These are phyloP conservation scores for Tetradesmus lagerheimii DNA, from an alignment of 139 green algal species.

Conservation along the genomic window DNA sequence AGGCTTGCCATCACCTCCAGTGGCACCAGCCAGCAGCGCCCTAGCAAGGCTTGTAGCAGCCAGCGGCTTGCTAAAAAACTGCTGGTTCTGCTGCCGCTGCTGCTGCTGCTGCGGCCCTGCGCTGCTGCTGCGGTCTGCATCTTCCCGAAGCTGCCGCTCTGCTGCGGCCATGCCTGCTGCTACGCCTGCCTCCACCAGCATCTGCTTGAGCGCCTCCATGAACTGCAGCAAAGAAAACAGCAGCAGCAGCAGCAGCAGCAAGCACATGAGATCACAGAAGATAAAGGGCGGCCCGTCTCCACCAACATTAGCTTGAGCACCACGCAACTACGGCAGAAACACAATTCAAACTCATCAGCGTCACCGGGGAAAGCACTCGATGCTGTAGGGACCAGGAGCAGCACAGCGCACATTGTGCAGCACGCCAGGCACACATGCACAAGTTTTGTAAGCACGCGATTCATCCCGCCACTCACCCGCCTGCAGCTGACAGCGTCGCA, in stretches of 20 bases:
- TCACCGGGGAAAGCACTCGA: too few species aligned
- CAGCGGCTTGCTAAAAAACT: not conserved
- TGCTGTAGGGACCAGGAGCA: too few species aligned
- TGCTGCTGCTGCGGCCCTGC: not conserved
- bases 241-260: not conserved
- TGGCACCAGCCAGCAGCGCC: not conserved
- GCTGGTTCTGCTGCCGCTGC: not conserved
- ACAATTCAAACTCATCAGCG: too few species aligned
- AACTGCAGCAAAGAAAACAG: not conserved
- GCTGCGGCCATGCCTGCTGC: not conserved
- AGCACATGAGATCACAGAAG: not conserved
- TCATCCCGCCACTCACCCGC: not conserved
- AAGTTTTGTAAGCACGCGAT: too few species aligned
- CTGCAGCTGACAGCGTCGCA: not conserved
- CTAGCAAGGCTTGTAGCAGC: not conserved
- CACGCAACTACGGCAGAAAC: too few species aligned
- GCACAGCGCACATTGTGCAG: too few species aligned
- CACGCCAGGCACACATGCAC: too few species aligned
- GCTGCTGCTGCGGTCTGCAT: not conserved
- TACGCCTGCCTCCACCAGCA: constrained; percentile 4
- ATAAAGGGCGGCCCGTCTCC: too few species aligned
- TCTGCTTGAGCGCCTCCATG: not conserved
- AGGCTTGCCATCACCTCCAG: not conserved
- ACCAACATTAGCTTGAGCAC: too few species aligned
- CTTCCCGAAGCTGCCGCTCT: not conserved